Percentiles rank a stretch among this genome's conserved stretches.
Conservation (phyloP, 148 eudicot species). For the Rhododendron kiyosumense region DNA sequence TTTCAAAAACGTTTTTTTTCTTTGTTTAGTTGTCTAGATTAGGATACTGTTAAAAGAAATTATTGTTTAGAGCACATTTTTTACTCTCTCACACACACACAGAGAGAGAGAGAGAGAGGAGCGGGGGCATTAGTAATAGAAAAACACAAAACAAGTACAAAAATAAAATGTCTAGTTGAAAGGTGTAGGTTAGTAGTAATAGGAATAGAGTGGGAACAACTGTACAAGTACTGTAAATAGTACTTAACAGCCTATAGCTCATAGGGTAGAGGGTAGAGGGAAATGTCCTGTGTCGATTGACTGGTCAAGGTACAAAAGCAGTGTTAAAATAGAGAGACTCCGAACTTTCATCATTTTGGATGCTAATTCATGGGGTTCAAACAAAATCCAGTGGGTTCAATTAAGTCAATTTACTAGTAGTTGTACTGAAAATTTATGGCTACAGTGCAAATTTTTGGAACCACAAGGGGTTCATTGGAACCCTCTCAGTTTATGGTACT, state of each 20-base stretch:
- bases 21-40: neutral
- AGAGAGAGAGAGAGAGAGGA: neutral
- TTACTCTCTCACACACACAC: neutral
- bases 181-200: neutral
- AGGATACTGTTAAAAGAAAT: neutral
- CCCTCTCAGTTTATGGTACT: neutral
- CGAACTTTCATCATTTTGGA: neutral
- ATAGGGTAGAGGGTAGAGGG: neutral
- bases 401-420: neutral
- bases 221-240: neutral
- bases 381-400: neutral
- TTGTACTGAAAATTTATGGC: neutral
- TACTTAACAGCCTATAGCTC: neutral
- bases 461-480: neutral
- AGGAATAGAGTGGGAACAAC: neutral
- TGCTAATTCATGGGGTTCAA: neutral
- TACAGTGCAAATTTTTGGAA: neutral
- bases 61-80: neutral
- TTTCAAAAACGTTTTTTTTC: neutral
- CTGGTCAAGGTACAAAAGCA: neutral
- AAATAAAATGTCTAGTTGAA: neutral
- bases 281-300: neutral
- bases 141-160: neutral
- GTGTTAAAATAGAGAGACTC: neutral
- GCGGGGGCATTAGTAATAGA: neutral